Evolutionary conservation across 306 rosid species (phyloP).

Genomic region (Castanospermum australe): DNA sequence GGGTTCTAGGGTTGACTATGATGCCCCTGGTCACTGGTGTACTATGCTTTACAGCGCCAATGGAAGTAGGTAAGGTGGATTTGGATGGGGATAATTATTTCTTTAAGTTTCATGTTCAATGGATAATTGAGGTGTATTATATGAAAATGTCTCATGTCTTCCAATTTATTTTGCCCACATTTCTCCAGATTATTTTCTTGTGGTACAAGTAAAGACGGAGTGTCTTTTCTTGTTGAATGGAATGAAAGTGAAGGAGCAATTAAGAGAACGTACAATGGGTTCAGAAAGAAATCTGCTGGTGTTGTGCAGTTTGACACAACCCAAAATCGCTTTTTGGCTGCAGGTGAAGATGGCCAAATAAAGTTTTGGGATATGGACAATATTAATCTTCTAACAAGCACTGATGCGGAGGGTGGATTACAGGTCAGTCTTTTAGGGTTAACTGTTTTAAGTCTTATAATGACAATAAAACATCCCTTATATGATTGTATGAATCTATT

Average conservation of each 20-base stretch:
- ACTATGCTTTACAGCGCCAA: constrained; percentile 87
- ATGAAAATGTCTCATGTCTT: neutral
- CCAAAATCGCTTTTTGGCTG: constrained; percentile 82
- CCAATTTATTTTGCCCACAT: neutral
- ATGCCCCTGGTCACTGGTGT: constrained; percentile 88
- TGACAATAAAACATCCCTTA: neutral
- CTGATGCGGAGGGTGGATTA: constrained; percentile 76
- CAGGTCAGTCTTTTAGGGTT: constrained; percentile 48
- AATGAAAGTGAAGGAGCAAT: constrained; percentile 82
- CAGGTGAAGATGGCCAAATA: constrained; percentile 82
- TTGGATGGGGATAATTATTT: neutral
- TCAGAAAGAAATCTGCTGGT: constrained; percentile 70
- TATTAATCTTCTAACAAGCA: constrained; percentile 43
- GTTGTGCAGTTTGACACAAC: constrained; percentile 89
- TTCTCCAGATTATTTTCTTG: constrained; percentile 79
- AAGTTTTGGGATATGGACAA: constrained; percentile 94
- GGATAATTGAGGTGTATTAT: neutral
- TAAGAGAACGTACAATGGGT: constrained; percentile 70
- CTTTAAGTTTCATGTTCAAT: neutral
- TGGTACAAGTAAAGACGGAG: constrained; percentile 93
- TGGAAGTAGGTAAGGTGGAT: constrained; percentile 71
- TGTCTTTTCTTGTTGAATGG: constrained; percentile 87
- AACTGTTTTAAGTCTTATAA: constrained; percentile 9
- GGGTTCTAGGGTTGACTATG: constrained; percentile 89
- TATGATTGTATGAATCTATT: constrained; percentile 30